Percentiles rank a stretch among this genome's conserved stretches.
These are phyloP conservation scores for Hypoxylon sp. DNA, from an alignment of 2,329 filamentous ascomycete genomes.

Conservation along the genomic window DNA sequence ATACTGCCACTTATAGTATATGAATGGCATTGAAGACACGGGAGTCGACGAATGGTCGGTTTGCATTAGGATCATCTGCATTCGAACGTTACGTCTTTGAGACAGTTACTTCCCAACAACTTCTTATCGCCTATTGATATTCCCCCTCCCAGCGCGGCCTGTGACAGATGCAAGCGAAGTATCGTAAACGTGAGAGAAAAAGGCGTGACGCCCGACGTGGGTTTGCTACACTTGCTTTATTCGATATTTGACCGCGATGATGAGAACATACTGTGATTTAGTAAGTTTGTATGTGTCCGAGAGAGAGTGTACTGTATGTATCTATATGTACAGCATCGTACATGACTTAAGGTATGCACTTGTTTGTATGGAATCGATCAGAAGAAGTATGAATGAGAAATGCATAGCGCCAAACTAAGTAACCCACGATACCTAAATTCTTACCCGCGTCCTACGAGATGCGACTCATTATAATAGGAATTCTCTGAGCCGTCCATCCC, in stretches of 20 bases:
- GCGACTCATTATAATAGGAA: conserved; percentile 37
- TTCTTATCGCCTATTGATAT: conserved; percentile 12
- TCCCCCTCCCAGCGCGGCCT: conserved; percentile 10
- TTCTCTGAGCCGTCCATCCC: conserved; percentile 30
- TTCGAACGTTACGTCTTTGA: conserved; percentile 39
- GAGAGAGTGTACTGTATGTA: neutral
- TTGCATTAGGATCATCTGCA: conserved; percentile 41
- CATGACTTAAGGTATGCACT: conserved; percentile 11
- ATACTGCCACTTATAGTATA: conserved; percentile 24
- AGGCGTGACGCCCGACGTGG: conserved; percentile 12
- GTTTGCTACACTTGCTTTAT: conserved; percentile 31
- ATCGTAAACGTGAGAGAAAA: conserved; percentile 18
- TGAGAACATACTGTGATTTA: conserved; percentile 13
- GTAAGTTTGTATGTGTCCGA: conserved; percentile 8
- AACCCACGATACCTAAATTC: conserved; percentile 19
- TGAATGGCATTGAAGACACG: conserved; percentile 22
- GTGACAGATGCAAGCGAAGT: conserved; percentile 21
- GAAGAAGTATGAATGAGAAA: conserved; percentile 16
- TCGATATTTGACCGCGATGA: conserved; percentile 12
- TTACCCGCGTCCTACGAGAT: conserved; percentile 30
- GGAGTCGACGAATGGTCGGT: conserved; percentile 31
- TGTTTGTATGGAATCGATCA: conserved; percentile 17
- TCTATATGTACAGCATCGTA: conserved; percentile 26
- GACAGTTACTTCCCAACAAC: conserved; percentile 38
- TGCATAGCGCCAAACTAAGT: conserved; percentile 14